A percentile compares a stretch with the other conserved stretches of the same genome.
Conservation (phyloP, 2,329 filamentous ascomycete genomes). For the Hymenotorrendiella dingleyae region DNA sequence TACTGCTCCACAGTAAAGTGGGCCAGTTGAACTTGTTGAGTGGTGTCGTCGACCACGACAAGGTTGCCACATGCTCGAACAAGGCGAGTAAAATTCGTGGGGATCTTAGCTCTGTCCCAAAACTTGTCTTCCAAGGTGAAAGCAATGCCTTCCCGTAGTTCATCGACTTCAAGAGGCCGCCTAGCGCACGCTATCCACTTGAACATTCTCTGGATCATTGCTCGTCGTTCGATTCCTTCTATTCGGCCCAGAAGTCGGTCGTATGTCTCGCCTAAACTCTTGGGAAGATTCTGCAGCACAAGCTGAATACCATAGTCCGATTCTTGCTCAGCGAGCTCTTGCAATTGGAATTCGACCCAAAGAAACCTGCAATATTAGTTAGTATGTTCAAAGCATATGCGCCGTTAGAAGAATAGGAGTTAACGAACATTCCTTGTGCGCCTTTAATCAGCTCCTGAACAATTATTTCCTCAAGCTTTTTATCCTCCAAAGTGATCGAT, state of each 20-base stretch:
- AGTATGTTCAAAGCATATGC: not conserved
- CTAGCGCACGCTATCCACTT: conserved; percentile 11
- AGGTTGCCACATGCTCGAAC: conserved; percentile 8
- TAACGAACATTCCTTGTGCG: conserved; percentile 1
- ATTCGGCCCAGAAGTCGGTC: conserved; percentile 11
- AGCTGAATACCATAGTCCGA: conserved; percentile 9
- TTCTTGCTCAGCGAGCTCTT: conserved; percentile 9
- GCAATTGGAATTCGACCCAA: conserved; percentile 14
- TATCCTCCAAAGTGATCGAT: not conserved
- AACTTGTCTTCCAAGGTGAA: conserved; percentile 9
- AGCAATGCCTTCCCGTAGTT: conserved; percentile 10
- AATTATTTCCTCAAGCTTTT: not conserved
- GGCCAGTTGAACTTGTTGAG: conserved; percentile 5
- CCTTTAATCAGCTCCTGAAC: not conserved
- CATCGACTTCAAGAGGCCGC: conserved; percentile 9
- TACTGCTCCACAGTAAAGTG: conserved; percentile 11
- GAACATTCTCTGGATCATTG: conserved; percentile 11
- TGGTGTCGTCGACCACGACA: conserved; percentile 6
- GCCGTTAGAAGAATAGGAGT: too few relatives aligned
- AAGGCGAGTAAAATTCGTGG: conserved; percentile 5
- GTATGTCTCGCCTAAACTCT: conserved; percentile 12
- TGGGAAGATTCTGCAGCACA: conserved; percentile 9
- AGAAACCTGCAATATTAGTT: conserved; percentile 6
- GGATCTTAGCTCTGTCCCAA: conserved; percentile 6
- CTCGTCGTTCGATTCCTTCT: conserved; percentile 1